Evolutionary conservation across 164 flowering plant species (phyloP), one percentile per base, ranked within the genome.

Genomic region (Kingdonia uniflora): DNA sequence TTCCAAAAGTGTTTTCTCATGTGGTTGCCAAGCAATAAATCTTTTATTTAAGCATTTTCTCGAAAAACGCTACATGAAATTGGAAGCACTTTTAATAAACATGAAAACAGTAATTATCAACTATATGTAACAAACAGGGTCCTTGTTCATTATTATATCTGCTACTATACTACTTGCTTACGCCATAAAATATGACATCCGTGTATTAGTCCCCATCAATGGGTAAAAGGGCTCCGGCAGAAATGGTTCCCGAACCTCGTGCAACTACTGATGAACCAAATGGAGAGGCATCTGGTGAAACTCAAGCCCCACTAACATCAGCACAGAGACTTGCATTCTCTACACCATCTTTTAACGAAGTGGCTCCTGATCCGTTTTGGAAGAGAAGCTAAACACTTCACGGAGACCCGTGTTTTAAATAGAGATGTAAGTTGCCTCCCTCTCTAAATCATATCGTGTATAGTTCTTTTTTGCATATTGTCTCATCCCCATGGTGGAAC

Each of bases 381-480:
- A 29, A 60, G 73, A 65, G 97, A 89, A 72, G 99, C 97, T 52
- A 89, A 89, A 64, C 80, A 87, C 55, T 94, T 87, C 59, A 85
- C 99, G 0, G 99, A 94, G 76, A 70, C 73, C 17, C 92, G 91
- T 61, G 82, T 71, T 39, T 60, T 94, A 56, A 73, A 79, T 56
- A 80, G 96, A 76, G 97, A 94, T 44, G 99, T 94, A 68, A 69
- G 87, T 55, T 26, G 43, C 26, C 43, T 48, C 29, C 26, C n/a
- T 40, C 11, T 29, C 40, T 35, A n/a, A n/a, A n/a, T n/a, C n/a
- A 25, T 67, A 3, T 29, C 35, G 8, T 54, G 5, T 47, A 47
- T 58, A 0, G 3, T 61, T 35, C 1, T 57, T 11, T 55, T 14
- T 12, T 56, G 46, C 42, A 19, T 50, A 7, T 41, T 42, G n/a